phyloP scores from a whole-genome alignment of 768 basidiomycete species.

The Vishniacozyma victoriae region DNA sequence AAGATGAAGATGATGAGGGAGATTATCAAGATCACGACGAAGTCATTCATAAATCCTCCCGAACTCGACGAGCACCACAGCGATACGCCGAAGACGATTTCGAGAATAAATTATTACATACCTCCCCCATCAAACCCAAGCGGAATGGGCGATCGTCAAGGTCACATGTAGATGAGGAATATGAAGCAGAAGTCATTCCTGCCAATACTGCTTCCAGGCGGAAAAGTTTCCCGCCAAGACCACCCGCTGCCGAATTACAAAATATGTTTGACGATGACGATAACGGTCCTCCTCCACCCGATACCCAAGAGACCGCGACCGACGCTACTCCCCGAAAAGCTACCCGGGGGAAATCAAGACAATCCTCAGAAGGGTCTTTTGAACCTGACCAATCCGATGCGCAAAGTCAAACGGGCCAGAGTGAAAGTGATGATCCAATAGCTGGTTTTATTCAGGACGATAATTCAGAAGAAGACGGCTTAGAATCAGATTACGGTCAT shows the following conservation, averaged over 20 bases:
- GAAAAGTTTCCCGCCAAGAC: conserved; percentile 24
- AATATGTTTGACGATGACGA: conserved; percentile 5
- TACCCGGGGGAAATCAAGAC: conserved; percentile 7
- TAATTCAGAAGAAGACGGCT: conserved; percentile 9
- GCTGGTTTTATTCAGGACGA: conserved; percentile 7
- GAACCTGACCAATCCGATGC: conserved; percentile 14
- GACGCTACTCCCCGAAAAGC: conserved; percentile 2
- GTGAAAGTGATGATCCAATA: background rate
- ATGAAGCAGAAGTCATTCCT: background rate
- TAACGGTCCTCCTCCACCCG: background rate
- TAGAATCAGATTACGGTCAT: conserved; percentile 4
- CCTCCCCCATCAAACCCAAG: background rate
- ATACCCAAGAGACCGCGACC: conserved; percentile 7
- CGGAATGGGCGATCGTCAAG: conserved; percentile 1
- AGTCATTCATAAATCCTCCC: background rate
- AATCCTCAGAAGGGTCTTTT: conserved; percentile 27
- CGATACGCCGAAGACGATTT: conserved; percentile 8
- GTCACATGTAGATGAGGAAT: conserved; percentile 7
- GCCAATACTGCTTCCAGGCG: conserved; percentile 17
- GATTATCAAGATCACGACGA: background rate
- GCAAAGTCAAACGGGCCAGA: background rate
- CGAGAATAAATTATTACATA: conserved; percentile 13
- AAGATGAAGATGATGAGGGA: background rate
- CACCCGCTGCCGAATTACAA: background rate
- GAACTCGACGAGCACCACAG: conserved; percentile 3